phyloP scores from a whole-genome alignment of 768 basidiomycete genomes.

The Lactifluus echinatus region DNA sequence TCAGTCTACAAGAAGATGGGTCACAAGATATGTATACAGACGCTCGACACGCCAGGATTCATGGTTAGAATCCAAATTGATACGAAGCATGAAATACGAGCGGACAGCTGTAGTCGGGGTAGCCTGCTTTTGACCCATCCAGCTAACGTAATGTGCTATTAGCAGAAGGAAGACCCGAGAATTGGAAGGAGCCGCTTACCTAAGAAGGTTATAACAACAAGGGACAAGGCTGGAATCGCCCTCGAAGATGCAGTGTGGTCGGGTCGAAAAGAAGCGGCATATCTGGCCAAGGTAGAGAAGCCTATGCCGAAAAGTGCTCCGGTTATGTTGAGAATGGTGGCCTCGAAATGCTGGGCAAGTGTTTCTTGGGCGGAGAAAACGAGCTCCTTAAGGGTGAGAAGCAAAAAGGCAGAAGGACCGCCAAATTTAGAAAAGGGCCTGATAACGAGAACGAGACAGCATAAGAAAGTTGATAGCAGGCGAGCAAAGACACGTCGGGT shows the following conservation, averaged over 20 bases:
- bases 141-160: constrained; percentile 25
- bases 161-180: neutral
- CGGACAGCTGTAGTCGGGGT: constrained; percentile 36
- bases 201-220: constrained; percentile 32
- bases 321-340: constrained; percentile 34
- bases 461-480: constrained; percentile 37
- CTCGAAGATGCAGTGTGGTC: constrained; percentile 27
- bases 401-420: constrained; percentile 33
- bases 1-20: neutral
- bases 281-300: constrained; percentile 30
- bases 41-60: constrained; percentile 28
- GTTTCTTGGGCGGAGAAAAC: constrained; percentile 40
- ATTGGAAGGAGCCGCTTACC: constrained; percentile 23
- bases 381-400: constrained; percentile 35
- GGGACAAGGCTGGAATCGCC: constrained; percentile 34
- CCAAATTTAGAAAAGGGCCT: constrained; percentile 35
- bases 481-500: constrained; percentile 32
- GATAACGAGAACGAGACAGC: constrained; percentile 32
- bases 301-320: constrained; percentile 36
- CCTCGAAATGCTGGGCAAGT: constrained; percentile 41
- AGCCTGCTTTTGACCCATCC: constrained; percentile 37
- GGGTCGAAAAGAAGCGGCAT: constrained; percentile 25
- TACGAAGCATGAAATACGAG: constrained; percentile 40
- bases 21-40: constrained; percentile 19
- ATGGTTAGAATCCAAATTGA: constrained; percentile 39